phyloP scores from a whole-genome alignment of 2,329 filamentous ascomycete species.

The Decorospora gaudefroyi region DNA sequence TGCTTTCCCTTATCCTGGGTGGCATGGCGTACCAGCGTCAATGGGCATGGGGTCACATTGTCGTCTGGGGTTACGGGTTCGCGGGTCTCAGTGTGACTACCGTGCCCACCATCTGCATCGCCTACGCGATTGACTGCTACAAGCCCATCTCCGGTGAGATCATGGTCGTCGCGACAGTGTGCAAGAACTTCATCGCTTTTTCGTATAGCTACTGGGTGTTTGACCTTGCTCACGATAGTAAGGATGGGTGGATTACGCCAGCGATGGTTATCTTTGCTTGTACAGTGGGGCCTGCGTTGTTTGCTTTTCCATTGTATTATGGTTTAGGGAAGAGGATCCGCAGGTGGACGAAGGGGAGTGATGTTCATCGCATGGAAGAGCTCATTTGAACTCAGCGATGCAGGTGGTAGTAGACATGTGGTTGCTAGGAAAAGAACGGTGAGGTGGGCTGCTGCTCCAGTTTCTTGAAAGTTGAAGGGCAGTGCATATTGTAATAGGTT shows the following conservation, averaged over 20 bases:
- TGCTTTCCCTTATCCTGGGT: conserved; percentile 55
- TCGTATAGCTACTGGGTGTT: conserved; percentile 52
- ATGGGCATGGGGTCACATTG: conserved; percentile 57
- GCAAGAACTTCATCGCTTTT: conserved; percentile 54
- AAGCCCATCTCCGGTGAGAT: conserved; percentile 54
- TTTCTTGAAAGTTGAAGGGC: background rate
- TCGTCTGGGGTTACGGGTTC: conserved; percentile 56
- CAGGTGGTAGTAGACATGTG: background rate
- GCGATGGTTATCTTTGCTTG: conserved; percentile 54
- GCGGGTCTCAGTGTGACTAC: conserved; percentile 50
- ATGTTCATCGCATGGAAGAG: conserved; percentile 25
- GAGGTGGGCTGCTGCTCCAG: background rate
- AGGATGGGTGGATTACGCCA: conserved; percentile 48
- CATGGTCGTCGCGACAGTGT: conserved; percentile 52
- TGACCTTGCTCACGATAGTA: conserved; percentile 42
- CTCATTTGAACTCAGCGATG: conserved; percentile 5
- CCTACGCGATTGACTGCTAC: conserved; percentile 55
- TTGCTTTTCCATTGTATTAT: conserved; percentile 51
- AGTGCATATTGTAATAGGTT: background rate
- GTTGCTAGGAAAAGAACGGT: background rate
- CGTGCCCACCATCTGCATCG: conserved; percentile 51
- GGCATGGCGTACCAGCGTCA: conserved; percentile 55
- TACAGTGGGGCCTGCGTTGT: conserved; percentile 46
- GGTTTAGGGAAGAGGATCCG: conserved; percentile 50
- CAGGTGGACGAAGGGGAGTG: conserved; percentile 42